phyloP scores from a whole-genome alignment of 192 early-diverging fungal genomes.

The Coemansia sp. region DNA sequence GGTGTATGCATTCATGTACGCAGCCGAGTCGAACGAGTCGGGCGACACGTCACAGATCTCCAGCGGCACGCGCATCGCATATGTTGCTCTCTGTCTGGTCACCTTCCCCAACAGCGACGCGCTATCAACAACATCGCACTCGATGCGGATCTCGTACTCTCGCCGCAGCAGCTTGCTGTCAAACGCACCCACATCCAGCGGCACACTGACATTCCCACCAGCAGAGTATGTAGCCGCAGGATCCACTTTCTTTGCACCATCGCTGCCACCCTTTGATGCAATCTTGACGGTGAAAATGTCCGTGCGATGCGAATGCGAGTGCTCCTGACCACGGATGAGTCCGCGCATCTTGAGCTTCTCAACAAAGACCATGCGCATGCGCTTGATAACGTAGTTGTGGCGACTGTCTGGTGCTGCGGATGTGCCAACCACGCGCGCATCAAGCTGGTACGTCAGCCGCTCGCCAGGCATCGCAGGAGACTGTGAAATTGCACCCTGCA shows the following conservation, averaged over 20 bases:
- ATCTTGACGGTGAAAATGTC: slow-evolving; percentile 21
- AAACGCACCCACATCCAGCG: slow-evolving; percentile 41
- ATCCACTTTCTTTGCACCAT: not conserved
- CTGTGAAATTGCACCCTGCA: slow-evolving; percentile 18
- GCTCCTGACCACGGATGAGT: slow-evolving; percentile 32
- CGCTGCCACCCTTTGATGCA: not conserved
- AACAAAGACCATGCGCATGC: slow-evolving; percentile 21
- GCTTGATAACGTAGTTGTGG: slow-evolving; percentile 7
- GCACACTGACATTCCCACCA: slow-evolving; percentile 24
- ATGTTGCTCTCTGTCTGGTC: slow-evolving; percentile 23
- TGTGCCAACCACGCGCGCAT: slow-evolving; percentile 7
- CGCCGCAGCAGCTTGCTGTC: slow-evolving; percentile 43
- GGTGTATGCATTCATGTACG: slow-evolving; percentile 34
- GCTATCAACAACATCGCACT: slow-evolving; percentile 34
- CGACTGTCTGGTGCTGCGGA: not conserved
- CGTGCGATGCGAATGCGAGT: slow-evolving; percentile 15
- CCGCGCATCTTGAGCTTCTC: slow-evolving; percentile 37
- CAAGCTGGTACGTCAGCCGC: slow-evolving; percentile 26
- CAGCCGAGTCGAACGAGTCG: slow-evolving; percentile 15
- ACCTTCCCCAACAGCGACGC: slow-evolving; percentile 26
- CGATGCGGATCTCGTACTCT: slow-evolving; percentile 33
- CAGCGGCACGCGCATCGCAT: slow-evolving; percentile 16
- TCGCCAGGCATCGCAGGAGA: slow-evolving; percentile 40
- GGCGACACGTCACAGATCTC: slow-evolving; percentile 35
- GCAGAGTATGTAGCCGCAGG: slow-evolving; percentile 10